Evolutionary conservation across 176 grass and related monocot genomes (phyloP).

Genomic region (Phyllostachys edulis): DNA sequence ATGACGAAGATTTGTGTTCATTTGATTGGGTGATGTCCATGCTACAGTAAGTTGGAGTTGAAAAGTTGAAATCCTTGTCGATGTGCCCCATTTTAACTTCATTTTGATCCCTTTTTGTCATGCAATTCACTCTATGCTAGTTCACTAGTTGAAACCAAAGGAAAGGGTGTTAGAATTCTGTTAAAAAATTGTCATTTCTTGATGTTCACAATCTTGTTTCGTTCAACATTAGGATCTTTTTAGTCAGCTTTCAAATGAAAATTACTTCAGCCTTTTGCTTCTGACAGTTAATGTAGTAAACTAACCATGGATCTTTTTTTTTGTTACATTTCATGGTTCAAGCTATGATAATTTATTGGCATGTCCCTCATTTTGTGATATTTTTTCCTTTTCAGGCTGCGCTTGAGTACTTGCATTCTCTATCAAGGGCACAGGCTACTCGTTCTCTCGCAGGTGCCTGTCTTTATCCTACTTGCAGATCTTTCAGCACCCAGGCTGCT

Average conservation of each 20-base stretch:
- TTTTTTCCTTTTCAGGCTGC: constrained; percentile 22
- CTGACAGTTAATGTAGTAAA: background rate
- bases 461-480: constrained; percentile 34
- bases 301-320: background rate
- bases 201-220: background rate
- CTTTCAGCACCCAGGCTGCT: constrained; percentile 70
- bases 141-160: background rate
- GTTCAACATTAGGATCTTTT: background rate
- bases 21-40: background rate
- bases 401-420: constrained; percentile 38
- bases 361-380: background rate
- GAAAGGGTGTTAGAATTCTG: background rate
- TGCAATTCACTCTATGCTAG: background rate
- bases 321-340: background rate
- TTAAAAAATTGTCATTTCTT: background rate
- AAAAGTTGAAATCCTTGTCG: background rate
- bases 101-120: background rate
- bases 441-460: constrained; percentile 36
- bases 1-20: background rate
- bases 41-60: background rate
- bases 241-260: background rate
- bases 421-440: constrained; percentile 45
- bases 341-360: background rate
- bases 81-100: background rate
- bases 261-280: background rate